These are phyloP conservation scores for Saturnispora zaruensis DNA, from an alignment of 805 yeast species.

Conservation along the genomic window DNA sequence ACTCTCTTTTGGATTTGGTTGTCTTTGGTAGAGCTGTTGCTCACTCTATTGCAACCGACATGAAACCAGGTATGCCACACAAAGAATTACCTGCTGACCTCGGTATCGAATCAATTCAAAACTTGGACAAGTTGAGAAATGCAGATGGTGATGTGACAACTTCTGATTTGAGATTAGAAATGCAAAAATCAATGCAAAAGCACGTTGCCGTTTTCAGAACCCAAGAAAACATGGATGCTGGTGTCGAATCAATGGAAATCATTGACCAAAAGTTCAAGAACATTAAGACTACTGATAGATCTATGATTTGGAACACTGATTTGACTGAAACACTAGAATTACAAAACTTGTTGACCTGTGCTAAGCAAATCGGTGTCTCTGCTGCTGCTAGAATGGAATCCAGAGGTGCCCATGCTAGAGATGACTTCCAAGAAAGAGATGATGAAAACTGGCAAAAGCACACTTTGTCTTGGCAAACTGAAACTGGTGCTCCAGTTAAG, in stretches of 20 bases:
- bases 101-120: constrained; percentile 84
- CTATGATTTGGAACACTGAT: constrained; percentile 98
- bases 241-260: constrained; percentile 68
- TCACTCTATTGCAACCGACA: constrained; percentile 75
- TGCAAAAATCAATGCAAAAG: constrained; percentile 95
- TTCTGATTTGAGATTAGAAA: constrained; percentile 78
- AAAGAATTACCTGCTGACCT: constrained; percentile 75
- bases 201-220: constrained; percentile 96
- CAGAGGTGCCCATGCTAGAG: constrained; percentile 99
- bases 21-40: constrained; percentile 98
- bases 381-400: constrained; percentile 96
- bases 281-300: constrained; percentile 85
- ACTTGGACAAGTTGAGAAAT: constrained; percentile 80
- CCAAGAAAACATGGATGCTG: constrained; percentile 83
- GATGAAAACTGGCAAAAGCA: constrained; percentile 98
- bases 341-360: constrained; percentile 94
- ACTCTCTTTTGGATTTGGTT: constrained; percentile 90
- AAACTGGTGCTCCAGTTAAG: constrained; percentile 58
- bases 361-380: constrained; percentile 87
- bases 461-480: constrained; percentile 82
- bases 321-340: constrained; percentile 92
- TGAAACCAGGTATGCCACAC: constrained; percentile 85
- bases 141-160: constrained; percentile 79
- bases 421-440: constrained; percentile 93
- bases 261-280: constrained; percentile 69